A percentile compares a stretch with the other conserved stretches of the same genome.
phyloP scores from a whole-genome alignment of 1,139 yeast species.

The Lizanozyma gosingica region DNA sequence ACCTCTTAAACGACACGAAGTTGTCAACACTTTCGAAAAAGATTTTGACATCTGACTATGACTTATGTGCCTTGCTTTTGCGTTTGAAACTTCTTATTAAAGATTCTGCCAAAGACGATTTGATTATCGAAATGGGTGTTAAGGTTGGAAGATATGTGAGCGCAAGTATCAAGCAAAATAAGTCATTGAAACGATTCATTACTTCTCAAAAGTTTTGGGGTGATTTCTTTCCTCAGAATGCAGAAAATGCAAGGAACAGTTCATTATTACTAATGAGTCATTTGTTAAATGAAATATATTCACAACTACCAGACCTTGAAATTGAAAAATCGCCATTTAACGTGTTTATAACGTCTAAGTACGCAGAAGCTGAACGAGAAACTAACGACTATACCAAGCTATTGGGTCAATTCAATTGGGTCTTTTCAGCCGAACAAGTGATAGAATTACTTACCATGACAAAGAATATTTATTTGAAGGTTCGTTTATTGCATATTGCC shows the following conservation, averaged over 20 bases:
- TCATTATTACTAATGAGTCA: constrained; percentile 20
- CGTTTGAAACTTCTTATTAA: constrained; percentile 23
- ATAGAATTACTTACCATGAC: background rate
- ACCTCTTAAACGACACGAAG: background rate
- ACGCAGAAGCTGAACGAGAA: background rate
- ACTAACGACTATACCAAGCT: background rate
- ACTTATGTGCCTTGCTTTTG: constrained; percentile 35
- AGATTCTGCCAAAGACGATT: constrained; percentile 8
- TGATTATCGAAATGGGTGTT: constrained; percentile 15
- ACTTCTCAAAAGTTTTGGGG: constrained; percentile 21
- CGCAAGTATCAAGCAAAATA: constrained; percentile 9
- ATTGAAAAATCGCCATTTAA: background rate
- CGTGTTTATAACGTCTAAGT: background rate
- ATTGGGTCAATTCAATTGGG: constrained; percentile 14
- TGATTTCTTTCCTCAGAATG: constrained; percentile 5
- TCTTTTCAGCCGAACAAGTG: constrained; percentile 13
- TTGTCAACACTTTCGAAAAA: constrained; percentile 1
- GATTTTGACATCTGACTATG: constrained; percentile 36
- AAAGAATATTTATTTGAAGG: background rate
- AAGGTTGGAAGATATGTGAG: constrained; percentile 36
- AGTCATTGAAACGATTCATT: constrained; percentile 6
- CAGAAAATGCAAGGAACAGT: constrained; percentile 3
- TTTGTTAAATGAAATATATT: constrained; percentile 30
- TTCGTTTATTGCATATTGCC: background rate
- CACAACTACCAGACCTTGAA: constrained; percentile 14